A percentile compares a stretch with the other conserved stretches of the same genome.
These are phyloP conservation scores for Daedalea quercina DNA, from an alignment of 768 basidiomycete genomes.

Conservation along the genomic window DNA sequence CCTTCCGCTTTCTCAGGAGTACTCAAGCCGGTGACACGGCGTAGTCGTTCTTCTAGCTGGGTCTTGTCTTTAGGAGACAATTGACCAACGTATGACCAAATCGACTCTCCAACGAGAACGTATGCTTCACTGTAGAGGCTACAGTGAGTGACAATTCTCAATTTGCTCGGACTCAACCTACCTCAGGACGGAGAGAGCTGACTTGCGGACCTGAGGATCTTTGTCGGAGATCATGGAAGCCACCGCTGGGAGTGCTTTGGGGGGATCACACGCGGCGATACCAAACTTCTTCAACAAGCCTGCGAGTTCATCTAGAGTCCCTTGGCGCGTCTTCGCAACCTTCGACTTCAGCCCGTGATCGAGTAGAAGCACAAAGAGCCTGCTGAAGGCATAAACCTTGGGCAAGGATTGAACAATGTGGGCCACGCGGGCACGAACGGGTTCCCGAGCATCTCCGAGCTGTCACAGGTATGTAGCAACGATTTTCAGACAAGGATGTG, in stretches of 20 bases:
- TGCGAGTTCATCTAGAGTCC: conserved; percentile 76
- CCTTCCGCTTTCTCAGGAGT: conserved; percentile 34
- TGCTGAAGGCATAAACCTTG: conserved; percentile 89
- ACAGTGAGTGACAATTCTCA: conserved; percentile 8
- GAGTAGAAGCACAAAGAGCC: conserved; percentile 80
- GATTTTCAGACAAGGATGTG: neutral
- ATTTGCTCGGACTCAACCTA: conserved; percentile 24
- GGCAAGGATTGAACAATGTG: conserved; percentile 81
- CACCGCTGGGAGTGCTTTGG: conserved; percentile 71
- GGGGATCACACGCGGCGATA: conserved; percentile 72
- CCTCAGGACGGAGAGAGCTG: conserved; percentile 80
- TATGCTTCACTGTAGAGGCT: conserved; percentile 62
- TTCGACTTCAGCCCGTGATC: conserved; percentile 88
- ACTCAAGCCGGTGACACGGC: conserved; percentile 70
- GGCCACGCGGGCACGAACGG: conserved; percentile 70
- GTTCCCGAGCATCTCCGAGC: conserved; percentile 92
- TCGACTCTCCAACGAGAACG: conserved; percentile 74
- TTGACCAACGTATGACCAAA: conserved; percentile 72
- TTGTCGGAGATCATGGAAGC: conserved; percentile 83
- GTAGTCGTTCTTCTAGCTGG: conserved; percentile 84
- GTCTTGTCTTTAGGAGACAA: conserved; percentile 85
- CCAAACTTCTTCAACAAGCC: conserved; percentile 76
- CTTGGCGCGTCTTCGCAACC: conserved; percentile 87
- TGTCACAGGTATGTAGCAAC: conserved; percentile 23
- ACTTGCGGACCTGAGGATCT: conserved; percentile 83